Evolutionary conservation across 805 yeast species (phyloP), one percentile per base, ranked within the genome.

Genomic region (Alloascoidea hylecoeti): DNA sequence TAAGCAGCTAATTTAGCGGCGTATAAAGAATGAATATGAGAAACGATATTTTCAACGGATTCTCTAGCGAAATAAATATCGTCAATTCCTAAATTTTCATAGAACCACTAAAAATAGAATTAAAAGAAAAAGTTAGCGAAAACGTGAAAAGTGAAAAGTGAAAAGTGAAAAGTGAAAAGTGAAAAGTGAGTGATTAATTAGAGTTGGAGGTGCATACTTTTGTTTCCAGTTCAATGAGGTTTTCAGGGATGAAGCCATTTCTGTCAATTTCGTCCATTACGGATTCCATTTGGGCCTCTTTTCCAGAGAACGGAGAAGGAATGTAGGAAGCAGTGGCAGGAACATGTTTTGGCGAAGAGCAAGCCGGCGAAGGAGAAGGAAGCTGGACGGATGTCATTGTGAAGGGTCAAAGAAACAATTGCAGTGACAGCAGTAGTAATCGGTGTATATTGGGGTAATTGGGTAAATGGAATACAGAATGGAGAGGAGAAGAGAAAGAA

Each of bases 1-100:
- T 69, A 83, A 4, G 95, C 94, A 48, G 89, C 92, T 39, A 92
- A 71, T 56, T 92, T 92, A 41, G 96, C 88, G 23, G 96, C 83
- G 59, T 89, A 89, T 39, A 89, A 66, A 5, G 96, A 81, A 51
- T 81, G 81, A 48, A 89, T 83, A 52, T 88, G 86, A 39, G 78
- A 71, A 14, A 83, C 88, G 46, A 89, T 81, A 43, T 78, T 82
- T 38, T 70, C 74, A 12, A 88, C 80, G 3, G 82, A 64, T 53
- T 89, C 96, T 44, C 80, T 74, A 34, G 92, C 92, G 55, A 89
- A 88, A 58, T 82, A 89, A 18, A 84, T 78, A 52, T 86, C 96
- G 53, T 88, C 96, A 42, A 89, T 85, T 17, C 96, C 96, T 46
- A 89, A 67, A 33, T 72, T 60, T 41, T 80, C 74, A 63, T 92